Percentiles rank a stretch among this genome's conserved stretches.
These are phyloP conservation scores for Poa pratensis DNA, from an alignment of 176 grass and related monocot genomes.

Conservation along the genomic window DNA sequence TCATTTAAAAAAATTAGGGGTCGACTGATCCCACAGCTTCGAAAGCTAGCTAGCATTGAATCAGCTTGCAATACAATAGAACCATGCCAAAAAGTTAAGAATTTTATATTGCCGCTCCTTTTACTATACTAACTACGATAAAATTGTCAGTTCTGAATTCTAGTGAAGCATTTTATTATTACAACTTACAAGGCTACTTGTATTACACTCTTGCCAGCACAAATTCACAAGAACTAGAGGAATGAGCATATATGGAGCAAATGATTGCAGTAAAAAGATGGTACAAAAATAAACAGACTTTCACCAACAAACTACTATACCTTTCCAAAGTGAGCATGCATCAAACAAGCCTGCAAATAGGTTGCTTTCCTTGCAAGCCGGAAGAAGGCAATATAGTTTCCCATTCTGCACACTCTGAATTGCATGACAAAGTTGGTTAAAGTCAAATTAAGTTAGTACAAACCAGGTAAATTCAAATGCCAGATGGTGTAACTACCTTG, in stretches of 20 bases:
- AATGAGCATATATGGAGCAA: slow-evolving; percentile 19
- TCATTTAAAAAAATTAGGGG: background rate
- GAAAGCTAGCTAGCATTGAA: background rate
- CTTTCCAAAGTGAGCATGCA: slow-evolving; percentile 98
- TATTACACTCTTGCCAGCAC: slow-evolving; percentile 30
- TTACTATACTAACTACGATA: background rate
- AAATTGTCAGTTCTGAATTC: slow-evolving; percentile 11
- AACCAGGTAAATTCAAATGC: background rate
- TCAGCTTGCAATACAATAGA: slow-evolving; percentile 29
- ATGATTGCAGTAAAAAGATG: slow-evolving; percentile 26
- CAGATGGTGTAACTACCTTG: slow-evolving; percentile 59
- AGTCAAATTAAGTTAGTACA: slow-evolving; percentile 17
- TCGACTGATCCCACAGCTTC: background rate
- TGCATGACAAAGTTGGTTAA: slow-evolving; percentile 25
- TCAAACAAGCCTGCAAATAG: slow-evolving; percentile 93
- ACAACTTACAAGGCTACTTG: background rate
- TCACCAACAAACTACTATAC: slow-evolving; percentile 39
- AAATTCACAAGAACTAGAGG: slow-evolving; percentile 24
- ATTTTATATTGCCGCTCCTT: slow-evolving; percentile 14
- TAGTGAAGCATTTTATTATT: slow-evolving; percentile 6
- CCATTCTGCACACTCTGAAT: slow-evolving; percentile 81
- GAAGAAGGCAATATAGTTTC: slow-evolving; percentile 92
- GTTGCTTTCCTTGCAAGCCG: slow-evolving; percentile 90
- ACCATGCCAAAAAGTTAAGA: background rate
- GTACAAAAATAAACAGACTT: slow-evolving; percentile 28